Percentiles rank a stretch among this genome's conserved stretches.
Conservation (phyloP, 768 basidiomycete species). For the Pisolithus microcarpus region DNA sequence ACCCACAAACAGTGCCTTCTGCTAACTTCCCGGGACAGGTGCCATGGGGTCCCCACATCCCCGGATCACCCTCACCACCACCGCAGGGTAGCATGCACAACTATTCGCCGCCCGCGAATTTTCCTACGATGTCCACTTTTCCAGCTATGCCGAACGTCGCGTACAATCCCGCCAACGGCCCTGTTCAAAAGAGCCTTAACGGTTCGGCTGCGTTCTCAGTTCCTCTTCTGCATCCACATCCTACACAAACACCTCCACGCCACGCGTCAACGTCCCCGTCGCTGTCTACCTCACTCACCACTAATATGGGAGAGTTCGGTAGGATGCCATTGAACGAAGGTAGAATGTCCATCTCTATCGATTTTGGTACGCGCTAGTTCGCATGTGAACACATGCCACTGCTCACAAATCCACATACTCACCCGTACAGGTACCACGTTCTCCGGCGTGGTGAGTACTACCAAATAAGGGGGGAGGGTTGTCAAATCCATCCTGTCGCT, state of each 20-base stretch:
- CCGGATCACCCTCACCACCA: constrained; percentile 32
- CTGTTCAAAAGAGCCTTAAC: not conserved
- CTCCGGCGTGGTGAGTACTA: constrained; percentile 68
- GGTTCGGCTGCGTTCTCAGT: not conserved
- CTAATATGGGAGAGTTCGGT: constrained; percentile 12
- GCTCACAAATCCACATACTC: not conserved
- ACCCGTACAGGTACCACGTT: constrained; percentile 65
- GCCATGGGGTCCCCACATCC: constrained; percentile 17
- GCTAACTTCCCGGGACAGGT: not conserved
- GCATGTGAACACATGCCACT: not conserved
- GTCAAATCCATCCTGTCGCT: not conserved
- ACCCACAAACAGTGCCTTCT: not conserved
- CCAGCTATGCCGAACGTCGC: not conserved
- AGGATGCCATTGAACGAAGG: constrained; percentile 46
- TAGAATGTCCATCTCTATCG: constrained; percentile 77
- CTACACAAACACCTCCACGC: constrained; percentile 17
- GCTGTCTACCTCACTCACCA: constrained; percentile 7
- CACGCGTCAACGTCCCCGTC: constrained; percentile 20
- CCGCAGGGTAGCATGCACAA: constrained; percentile 4
- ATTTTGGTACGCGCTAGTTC: constrained; percentile 56
- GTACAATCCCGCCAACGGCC: not conserved
- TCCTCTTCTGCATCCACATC: constrained; percentile 22
- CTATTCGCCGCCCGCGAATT: not conserved
- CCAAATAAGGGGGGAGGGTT: not conserved
- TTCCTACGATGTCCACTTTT: not conserved